phyloP scores from a whole-genome alignment of 352 stramenopile species.

The Globisporangium paddicum region DNA sequence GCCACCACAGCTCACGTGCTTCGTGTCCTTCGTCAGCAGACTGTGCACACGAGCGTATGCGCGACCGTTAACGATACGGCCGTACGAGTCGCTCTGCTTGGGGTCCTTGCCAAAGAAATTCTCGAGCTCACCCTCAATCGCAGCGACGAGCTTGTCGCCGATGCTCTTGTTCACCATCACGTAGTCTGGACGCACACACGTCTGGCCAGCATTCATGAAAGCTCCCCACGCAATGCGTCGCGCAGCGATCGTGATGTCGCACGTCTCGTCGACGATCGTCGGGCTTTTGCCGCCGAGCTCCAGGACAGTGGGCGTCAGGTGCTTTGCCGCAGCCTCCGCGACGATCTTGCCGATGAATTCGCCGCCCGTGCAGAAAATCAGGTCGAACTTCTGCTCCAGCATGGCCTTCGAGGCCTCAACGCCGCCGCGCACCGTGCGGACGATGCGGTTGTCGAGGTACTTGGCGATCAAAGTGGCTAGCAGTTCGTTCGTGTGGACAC shows the following conservation, averaged over 20 bases:
- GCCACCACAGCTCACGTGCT: no score
- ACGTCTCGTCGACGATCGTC: conserved; percentile 71
- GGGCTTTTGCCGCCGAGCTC: conserved; percentile 94
- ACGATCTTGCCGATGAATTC: conserved; percentile 85
- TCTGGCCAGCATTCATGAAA: no score
- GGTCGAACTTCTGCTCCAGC: conserved; percentile 53
- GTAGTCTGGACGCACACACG: no score
- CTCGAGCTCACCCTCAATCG: no score
- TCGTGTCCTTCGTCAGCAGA: no score
- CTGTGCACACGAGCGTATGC: no score
- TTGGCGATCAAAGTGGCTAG: conserved; percentile 40
- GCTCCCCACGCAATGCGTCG: no score
- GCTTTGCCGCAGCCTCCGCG: conserved; percentile 85
- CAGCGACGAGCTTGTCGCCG: no score
- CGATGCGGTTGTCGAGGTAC: conserved; percentile 59
- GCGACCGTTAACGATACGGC: no score
- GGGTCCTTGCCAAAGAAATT: no score
- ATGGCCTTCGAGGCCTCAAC: conserved; percentile 63
- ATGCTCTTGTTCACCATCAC: no score
- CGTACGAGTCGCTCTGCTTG: no score
- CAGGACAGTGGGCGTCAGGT: conserved; percentile 91
- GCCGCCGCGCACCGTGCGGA: conserved; percentile 79
- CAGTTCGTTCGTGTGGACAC: conserved; percentile 40
- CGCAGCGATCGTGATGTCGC: conserved; percentile 50
- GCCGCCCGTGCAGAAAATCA: conserved; percentile 56